Base-by-base conservation (phyloP, 2,329 filamentous ascomycete species). In the Monilinia fructicola region DNA sequence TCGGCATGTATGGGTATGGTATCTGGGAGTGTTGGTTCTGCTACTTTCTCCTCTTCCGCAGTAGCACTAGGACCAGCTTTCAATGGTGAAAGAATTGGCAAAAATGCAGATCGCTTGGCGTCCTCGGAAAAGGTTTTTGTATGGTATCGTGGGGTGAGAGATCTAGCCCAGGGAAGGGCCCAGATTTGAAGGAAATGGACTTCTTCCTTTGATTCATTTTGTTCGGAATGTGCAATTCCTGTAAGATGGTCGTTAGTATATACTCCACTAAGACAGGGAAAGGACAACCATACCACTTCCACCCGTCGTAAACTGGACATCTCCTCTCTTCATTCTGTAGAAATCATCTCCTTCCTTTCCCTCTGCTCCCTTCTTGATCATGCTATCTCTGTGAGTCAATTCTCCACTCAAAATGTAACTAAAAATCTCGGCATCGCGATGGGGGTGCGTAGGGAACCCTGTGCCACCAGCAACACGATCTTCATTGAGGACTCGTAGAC, bases 141-240 rank as follows among this genome's bases (percentile, higher is more conserved):
- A 77, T 92, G 90, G 76, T 96, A 96, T 50, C 85, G 83, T 1
- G 92, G 92, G 56, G 83, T 82, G 58, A 96, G 81, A 0, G 90
- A 89, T 28, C 83, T 79, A 77, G 87, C 87, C 85, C 92, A 93
- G 0, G 92, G 92, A 60, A 91, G 81, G 1, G 89, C 91, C 92
- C 92, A 96, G 73, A 96, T 96, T 78, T 96, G 92, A 44, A 96
- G 80, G 75, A 96, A 96, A 76, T 96, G 92, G 16, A 92, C 90
- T 54, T 91, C 85, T 18, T 83, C 79, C 64, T 80, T 77, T 76
- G 92, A 87, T 78, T 95, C 88, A 78, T 94, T 95, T 79, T 89
- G 87, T 79, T 96, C 92, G 10, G 87, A 90, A 78, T 96, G 92
- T 1, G 91, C 86, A 73, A 96, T 88, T 7, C 86, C 86, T 78